Base-by-base conservation (phyloP, 331 rosid species). In the Quercus lobata region DNA sequence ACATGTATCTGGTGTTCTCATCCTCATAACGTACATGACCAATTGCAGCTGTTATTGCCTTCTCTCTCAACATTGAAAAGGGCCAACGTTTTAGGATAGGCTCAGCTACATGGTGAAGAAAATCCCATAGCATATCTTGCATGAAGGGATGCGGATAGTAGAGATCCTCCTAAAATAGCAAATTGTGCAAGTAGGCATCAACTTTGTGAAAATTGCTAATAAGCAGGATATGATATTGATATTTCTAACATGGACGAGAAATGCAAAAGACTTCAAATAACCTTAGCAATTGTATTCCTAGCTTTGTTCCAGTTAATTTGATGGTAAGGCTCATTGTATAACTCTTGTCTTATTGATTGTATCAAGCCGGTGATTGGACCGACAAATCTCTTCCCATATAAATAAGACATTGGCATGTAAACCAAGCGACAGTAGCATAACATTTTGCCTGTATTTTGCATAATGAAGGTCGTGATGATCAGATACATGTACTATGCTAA, bases 391-490 rank as follows among this genome's bases (percentile, higher is more conserved):
- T 83, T 91, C n/a, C 96, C 93, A 76, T 87, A 87, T 68, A 91
- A 81, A 44, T 79, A 91, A 8, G 96, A 91, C 96, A 86, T 87
- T 0, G 96, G 96, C 93, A 91, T 79, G 73, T 89, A 87, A 55
- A 84, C 87, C 77, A 87, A 61, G 0, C 90, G 89, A 83, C 90
- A 86, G 12, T 87, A 83, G 61, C 86, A 79, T 62, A 82, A 18
- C 93, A 89, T 89, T 82, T 87, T 91, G 8, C 93, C 96, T 89
- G 84, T 73, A 79, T 10, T 18, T 57, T 6, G 29, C 55, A 27
- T 27, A 16, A 17, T 19, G 4, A 54, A 53, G 5, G 3, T 19
- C 4, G 18, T 17, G 6, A 15, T 7, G 29, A 27, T 25, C 4
- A 22, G 4, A 19, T 25, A 44, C 21, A 19, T 0, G 8, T 8